A percentile compares a stretch with the other conserved stretches of the same genome.
These are phyloP conservation scores for Danielozyma ontarioensis DNA, from an alignment of 805 yeast species.

Conservation along the genomic window DNA sequence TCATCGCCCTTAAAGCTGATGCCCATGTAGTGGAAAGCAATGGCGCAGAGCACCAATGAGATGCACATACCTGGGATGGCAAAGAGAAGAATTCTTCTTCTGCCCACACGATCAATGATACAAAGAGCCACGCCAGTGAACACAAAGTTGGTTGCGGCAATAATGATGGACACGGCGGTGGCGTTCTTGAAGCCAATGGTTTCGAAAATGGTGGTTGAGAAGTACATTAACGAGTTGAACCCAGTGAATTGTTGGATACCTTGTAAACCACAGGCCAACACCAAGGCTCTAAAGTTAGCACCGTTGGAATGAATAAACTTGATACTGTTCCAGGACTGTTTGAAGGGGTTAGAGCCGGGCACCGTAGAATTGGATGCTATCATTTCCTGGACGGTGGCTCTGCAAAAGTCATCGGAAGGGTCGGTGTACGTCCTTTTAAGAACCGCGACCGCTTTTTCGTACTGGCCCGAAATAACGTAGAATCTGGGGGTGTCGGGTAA, in stretches of 20 bases:
- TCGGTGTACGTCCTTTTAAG: constrained; percentile 56
- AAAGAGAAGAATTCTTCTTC: constrained; percentile 71
- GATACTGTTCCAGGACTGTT: constrained; percentile 55
- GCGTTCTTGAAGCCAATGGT: constrained; percentile 85
- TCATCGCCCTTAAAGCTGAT: constrained; percentile 48
- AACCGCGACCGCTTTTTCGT: constrained; percentile 63
- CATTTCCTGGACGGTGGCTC: constrained; percentile 65
- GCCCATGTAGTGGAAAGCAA: constrained; percentile 85
- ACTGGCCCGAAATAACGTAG: constrained; percentile 65
- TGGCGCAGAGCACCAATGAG: constrained; percentile 74
- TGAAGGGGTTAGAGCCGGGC: constrained; percentile 36
- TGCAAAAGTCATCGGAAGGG: constrained; percentile 60
- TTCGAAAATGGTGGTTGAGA: constrained; percentile 87
- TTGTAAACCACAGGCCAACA: constrained; percentile 89
- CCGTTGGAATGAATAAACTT: constrained; percentile 61
- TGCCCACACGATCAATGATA: constrained; percentile 82
- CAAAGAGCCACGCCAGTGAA: constrained; percentile 83
- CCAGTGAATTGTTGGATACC: constrained; percentile 97
- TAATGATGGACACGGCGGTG: constrained; percentile 89
- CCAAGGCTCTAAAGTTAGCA: constrained; percentile 82
- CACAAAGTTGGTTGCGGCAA: constrained; percentile 91
- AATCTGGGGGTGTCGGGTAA: constrained; percentile 95
- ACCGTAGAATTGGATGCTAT: constrained; percentile 38
- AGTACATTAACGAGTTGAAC: constrained; percentile 94
- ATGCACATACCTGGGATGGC: constrained; percentile 85